Percentiles rank a stretch among this genome's conserved stretches.
Conservation (phyloP, 2,329 filamentous ascomycete genomes). For the Sporothrix variecibatus region DNA sequence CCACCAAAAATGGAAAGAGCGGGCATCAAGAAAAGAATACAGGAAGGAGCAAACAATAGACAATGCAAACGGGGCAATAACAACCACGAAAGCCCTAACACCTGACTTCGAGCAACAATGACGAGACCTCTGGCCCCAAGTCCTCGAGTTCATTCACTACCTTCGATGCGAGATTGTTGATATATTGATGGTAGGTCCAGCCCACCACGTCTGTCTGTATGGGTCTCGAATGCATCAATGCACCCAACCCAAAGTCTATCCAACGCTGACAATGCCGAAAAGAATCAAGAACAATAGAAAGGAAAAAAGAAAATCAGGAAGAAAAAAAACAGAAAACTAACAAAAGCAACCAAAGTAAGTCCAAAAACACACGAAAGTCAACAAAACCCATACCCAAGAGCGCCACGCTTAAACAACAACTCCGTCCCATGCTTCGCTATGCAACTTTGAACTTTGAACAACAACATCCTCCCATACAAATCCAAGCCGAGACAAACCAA, state of each 20-base stretch:
- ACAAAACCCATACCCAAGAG: neutral
- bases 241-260: neutral
- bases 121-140: too few species aligned
- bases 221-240: neutral
- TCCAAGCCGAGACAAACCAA: neutral
- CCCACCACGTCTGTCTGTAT: neutral
- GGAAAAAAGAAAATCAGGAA: neutral
- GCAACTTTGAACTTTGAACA: neutral
- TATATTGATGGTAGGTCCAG: neutral
- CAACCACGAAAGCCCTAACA: neutral
- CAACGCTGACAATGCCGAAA: neutral
- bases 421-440: neutral
- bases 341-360: neutral
- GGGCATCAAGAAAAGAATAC: neutral
- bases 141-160: neutral
- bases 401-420: slow-evolving; percentile 10
- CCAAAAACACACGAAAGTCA: neutral
- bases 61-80: neutral
- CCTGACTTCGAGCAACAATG: neutral
- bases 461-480: neutral
- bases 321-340: neutral
- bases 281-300: neutral
- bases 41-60: neutral
- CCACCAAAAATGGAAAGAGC: neutral
- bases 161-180: neutral